These are phyloP conservation scores for Ashbya aceris DNA, from an alignment of 1,139 yeast genomes.

Conservation along the genomic window DNA sequence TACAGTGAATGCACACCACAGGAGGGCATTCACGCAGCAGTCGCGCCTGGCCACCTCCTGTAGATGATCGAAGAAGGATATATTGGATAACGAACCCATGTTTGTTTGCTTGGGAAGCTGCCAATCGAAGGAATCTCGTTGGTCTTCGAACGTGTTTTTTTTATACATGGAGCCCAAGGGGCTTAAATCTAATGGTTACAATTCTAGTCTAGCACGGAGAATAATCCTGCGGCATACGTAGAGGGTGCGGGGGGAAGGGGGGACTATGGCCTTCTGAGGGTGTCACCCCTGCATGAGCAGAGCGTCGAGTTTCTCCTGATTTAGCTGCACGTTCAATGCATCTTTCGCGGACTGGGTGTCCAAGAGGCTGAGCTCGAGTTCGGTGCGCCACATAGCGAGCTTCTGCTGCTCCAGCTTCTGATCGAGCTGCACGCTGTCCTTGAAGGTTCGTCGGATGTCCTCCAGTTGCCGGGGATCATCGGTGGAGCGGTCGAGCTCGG, in stretches of 20 bases:
- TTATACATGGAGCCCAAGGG: too few relatives aligned
- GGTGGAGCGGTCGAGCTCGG: slow-evolving; percentile 15
- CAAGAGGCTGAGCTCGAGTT: slow-evolving; percentile 19
- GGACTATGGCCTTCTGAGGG: too few relatives aligned
- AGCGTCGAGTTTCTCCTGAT: slow-evolving; percentile 16
- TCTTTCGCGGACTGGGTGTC: slow-evolving; percentile 24
- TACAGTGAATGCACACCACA: slow-evolving; percentile 35
- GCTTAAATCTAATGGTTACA: too few relatives aligned
- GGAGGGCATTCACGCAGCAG: slow-evolving; percentile 18
- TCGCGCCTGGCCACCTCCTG: slow-evolving; percentile 1
- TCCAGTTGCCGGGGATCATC: slow-evolving; percentile 12
- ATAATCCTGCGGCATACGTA: too few relatives aligned
- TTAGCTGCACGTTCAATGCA: slow-evolving; percentile 18
- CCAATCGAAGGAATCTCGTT: too few relatives aligned
- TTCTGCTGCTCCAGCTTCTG: slow-evolving; percentile 15
- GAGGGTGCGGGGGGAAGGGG: too few relatives aligned
- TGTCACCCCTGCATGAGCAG: slow-evolving; percentile 7
- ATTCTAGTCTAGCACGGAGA: too few relatives aligned
- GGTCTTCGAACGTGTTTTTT: too few relatives aligned
- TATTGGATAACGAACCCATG: too few relatives aligned
- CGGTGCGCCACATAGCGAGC: slow-evolving; percentile 15
- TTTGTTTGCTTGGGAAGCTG: too few relatives aligned
- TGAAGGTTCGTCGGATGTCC: slow-evolving; percentile 7
- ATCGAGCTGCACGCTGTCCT: slow-evolving; percentile 19
- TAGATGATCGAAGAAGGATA: neutral